Conservation (phyloP, 352 stramenopile species). For the Sclerospora graminicola region DNA sequence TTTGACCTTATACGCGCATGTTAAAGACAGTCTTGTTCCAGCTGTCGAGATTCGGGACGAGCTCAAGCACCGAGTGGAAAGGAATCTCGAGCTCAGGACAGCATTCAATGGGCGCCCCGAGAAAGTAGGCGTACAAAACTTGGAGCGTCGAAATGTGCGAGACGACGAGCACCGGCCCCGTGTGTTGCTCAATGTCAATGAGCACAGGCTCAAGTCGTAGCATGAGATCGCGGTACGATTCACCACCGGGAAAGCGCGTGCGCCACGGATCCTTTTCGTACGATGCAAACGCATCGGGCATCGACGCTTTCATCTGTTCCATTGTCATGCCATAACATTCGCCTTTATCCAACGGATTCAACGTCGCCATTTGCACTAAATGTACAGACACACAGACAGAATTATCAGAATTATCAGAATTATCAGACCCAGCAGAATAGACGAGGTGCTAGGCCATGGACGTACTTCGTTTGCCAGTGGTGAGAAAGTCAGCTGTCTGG, state of each 20-base stretch:
- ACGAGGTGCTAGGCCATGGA: too few relatives aligned
- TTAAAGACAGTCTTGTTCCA: constrained; percentile 84
- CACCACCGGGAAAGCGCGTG: constrained; percentile 80
- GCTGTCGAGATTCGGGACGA: constrained; percentile 66
- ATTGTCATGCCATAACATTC: constrained; percentile 82
- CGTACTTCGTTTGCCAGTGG: constrained; percentile 33
- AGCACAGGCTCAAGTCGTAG: constrained; percentile 86
- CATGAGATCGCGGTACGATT: constrained; percentile 93
- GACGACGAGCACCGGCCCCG: constrained; percentile 74
- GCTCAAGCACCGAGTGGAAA: constrained; percentile 77
- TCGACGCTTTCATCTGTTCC: constrained; percentile 67
- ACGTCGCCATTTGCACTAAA: constrained; percentile 65
- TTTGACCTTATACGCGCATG: constrained; percentile 28
- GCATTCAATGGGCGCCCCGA: constrained; percentile 68
- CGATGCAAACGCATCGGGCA: constrained; percentile 51
- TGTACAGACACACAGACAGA: constrained; percentile 1
- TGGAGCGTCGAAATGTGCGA: constrained; percentile 81
- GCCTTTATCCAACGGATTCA: constrained; percentile 80
- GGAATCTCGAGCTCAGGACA: constrained; percentile 72
- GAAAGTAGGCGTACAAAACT: constrained; percentile 84
- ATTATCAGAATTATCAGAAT: too few relatives aligned
- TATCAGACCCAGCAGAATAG: too few relatives aligned
- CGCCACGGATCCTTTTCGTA: constrained; percentile 69
- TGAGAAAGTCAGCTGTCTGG: constrained; percentile 58
- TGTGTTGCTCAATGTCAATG: constrained; percentile 89